Base-by-base conservation (phyloP, 208 protist species). In the Leishmania amazonensis region DNA sequence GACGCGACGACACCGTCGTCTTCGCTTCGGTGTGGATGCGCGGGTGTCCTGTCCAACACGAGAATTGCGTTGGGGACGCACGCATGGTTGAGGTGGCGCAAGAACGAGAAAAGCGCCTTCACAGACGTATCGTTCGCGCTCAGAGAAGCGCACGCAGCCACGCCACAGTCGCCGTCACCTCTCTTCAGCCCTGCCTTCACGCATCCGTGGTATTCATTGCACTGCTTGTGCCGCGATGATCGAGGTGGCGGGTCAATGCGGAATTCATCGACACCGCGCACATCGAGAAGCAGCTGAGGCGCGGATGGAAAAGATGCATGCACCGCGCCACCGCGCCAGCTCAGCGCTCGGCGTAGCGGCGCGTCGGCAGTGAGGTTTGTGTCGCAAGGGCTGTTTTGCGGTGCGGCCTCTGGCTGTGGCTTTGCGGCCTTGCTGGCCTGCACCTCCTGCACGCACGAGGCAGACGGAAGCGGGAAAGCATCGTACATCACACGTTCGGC, bases 51-150 rank as follows among this genome's bases (percentile, higher is more conserved):
- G 21, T 75, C 75, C n/a, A 87, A 85, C 68, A 92, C 74, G 3
- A 89, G 71, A 19, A 94, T n/a, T n/a, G 89, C 82, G 75, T 96
- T 96, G 1, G 92, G 89, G 1, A 64, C 68, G 70, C 92, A 96
- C 49, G 84, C 86, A 80, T 96, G 92, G 77, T 94, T 96, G 60
- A 93, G 70, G 45, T 90, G 80, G 45, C 86, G 80, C 71, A 85
- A 74, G 28, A 89, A 67, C 40, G 81, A 54, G 83, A 84, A 91
- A 64, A 93, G 64, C 0, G 76, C 86, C 35, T 80, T 84, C 13
- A 58, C 40, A 15, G 45, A 19, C 21, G 47, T 40, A 15, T 31
- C 53, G 13, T 47, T 40, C 2, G 35, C 6, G 42, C 24, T 31
- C 24, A 13, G 40, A 17, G 11, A 31, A 11, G 75, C 49, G 28